These are phyloP conservation scores for Cetradonia linearis DNA, from an alignment of 495 filamentous ascomycete species.

Conservation along the genomic window DNA sequence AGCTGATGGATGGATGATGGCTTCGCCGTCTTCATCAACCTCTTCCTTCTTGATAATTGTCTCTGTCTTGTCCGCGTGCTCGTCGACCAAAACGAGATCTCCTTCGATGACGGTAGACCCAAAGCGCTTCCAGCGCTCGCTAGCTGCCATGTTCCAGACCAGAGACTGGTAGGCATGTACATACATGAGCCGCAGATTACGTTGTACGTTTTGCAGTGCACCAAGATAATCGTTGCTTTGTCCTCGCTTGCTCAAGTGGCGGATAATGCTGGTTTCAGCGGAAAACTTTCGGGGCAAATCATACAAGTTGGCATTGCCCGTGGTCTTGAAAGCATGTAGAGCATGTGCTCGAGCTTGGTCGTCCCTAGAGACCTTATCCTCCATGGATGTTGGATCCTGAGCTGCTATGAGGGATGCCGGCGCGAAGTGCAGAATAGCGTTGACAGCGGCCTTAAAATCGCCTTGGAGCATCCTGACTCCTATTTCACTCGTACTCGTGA, in stretches of 20 bases:
- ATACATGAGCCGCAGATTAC: conserved; percentile 82
- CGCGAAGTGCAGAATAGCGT: conserved; percentile 58
- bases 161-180: conserved; percentile 91
- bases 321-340: conserved; percentile 58
- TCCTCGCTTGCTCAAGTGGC: conserved; percentile 46
- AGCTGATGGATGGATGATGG: conserved; percentile 48
- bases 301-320: conserved; percentile 41
- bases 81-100: conserved; percentile 67
- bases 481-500: conserved; percentile 66
- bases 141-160: conserved; percentile 80
- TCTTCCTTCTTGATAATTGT: conserved; percentile 25
- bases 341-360: conserved; percentile 67
- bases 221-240: conserved; percentile 57
- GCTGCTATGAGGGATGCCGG: conserved; percentile 38
- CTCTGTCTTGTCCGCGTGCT: conserved; percentile 40
- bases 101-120: conserved; percentile 67
- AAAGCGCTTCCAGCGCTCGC: conserved; percentile 64
- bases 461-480: conserved; percentile 74
- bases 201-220: conserved; percentile 63
- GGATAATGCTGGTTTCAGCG: conserved; percentile 68
- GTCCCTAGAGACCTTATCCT: conserved; percentile 48
- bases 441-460: conserved; percentile 68
- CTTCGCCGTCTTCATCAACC: conserved; percentile 60
- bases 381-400: conserved; percentile 28
- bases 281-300: conserved; percentile 70